Evolutionary conservation across 306 rosid species (phyloP).

Genomic region (Castanea crenata): DNA sequence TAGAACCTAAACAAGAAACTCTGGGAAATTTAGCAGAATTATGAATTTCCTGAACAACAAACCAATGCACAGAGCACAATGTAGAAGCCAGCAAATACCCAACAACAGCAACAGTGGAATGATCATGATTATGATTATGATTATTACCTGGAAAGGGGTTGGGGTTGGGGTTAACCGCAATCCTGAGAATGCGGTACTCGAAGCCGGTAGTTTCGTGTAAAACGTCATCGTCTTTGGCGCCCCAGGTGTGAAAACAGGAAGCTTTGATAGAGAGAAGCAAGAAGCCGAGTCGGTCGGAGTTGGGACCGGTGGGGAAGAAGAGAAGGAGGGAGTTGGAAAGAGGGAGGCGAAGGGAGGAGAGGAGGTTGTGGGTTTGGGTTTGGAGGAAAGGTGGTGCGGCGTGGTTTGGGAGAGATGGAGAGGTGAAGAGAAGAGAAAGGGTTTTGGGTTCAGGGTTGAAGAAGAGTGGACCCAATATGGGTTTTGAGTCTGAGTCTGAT

Average conservation of each 20-base stretch:
- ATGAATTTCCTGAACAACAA: conserved; percentile 16
- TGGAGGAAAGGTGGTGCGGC: conserved; percentile 10
- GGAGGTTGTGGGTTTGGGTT: conserved; percentile 30
- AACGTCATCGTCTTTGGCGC: conserved; percentile 15
- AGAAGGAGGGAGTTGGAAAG: conserved; percentile 20
- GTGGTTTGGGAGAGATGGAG: conserved; percentile 30
- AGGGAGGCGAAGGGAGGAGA: conserved; percentile 42
- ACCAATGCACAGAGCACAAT: conserved; percentile 60
- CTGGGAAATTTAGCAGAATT: not conserved
- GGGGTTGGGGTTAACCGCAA: conserved; percentile 26
- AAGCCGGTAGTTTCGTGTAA: conserved; percentile 23
- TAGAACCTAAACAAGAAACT: conserved; percentile 39
- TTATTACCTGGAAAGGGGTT: too few species aligned
- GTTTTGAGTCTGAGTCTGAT: not conserved
- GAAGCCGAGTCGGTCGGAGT: conserved; percentile 49
- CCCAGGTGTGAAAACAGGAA: not conserved
- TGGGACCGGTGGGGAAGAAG: conserved; percentile 58
- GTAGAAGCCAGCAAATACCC: conserved; percentile 56
- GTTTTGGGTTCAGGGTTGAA: conserved; percentile 52
- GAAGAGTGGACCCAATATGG: conserved; percentile 52
- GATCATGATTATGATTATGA: too few species aligned
- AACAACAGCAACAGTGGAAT: conserved; percentile 17
- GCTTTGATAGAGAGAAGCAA: conserved; percentile 1
- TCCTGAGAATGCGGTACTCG: conserved; percentile 32
- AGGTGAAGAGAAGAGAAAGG: conserved; percentile 33